phyloP scores from a whole-genome alignment of 345 rosid species.

The Isatis tinctoria region DNA sequence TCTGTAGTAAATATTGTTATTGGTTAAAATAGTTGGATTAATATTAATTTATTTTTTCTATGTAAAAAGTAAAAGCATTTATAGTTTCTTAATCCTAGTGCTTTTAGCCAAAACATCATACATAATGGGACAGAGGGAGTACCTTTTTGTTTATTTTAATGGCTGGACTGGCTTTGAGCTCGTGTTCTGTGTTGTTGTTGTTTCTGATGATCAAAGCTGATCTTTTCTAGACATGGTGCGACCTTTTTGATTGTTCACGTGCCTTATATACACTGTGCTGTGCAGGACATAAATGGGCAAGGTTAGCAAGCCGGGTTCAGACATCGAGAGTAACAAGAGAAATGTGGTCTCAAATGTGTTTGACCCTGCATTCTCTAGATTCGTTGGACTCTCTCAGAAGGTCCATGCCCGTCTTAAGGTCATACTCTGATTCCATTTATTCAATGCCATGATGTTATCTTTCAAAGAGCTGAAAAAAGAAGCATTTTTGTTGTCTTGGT shows the following conservation, averaged over 20 bases:
- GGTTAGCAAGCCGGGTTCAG: conserved; percentile 27
- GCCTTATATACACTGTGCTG: not conserved
- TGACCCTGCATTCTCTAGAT: conserved; percentile 51
- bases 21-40: too few relatives aligned
- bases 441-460: not conserved
- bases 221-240: not conserved
- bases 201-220: not conserved
- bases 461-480: not conserved
- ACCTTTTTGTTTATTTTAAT: not conserved
- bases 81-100: too few relatives aligned
- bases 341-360: conserved; percentile 36
- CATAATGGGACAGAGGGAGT: too few relatives aligned
- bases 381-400: conserved; percentile 54
- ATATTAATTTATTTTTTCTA: too few relatives aligned
- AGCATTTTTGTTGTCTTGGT: conserved; percentile 8
- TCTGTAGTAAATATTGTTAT: too few relatives aligned
- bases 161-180: not conserved
- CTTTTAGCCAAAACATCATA: too few relatives aligned
- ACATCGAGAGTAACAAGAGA: conserved; percentile 25
- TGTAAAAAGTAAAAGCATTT: too few relatives aligned
- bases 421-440: not conserved
- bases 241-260: not conserved
- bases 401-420: conserved; percentile 53
- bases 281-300: conserved; percentile 35
- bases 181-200: not conserved